Conservation (phyloP, 2,329 filamentous ascomycete genomes). For the Cercospora nicotianae region DNA sequence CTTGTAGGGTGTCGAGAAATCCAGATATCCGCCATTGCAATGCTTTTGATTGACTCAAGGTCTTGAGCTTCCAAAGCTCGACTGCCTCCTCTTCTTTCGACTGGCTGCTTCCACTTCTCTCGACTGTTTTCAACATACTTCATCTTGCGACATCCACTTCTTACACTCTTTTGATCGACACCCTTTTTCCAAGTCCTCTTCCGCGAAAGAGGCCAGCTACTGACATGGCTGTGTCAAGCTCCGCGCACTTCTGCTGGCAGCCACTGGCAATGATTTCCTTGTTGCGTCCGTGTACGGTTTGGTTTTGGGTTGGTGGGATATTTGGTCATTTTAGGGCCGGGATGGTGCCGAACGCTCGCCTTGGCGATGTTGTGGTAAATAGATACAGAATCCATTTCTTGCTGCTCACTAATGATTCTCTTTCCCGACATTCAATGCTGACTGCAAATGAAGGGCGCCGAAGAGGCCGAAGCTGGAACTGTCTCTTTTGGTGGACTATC, state of each 20-base stretch:
- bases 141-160: constrained; percentile 11
- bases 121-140: not conserved
- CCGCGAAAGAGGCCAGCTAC: constrained; percentile 16
- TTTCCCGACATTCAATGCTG: not conserved
- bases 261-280: constrained; percentile 3
- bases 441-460: not conserved
- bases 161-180: constrained; percentile 9
- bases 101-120: not conserved
- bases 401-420: not conserved
- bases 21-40: not conserved
- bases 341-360: not conserved
- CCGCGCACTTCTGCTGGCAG: constrained; percentile 11
- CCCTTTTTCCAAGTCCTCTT: constrained; percentile 19
- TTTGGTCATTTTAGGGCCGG: not conserved
- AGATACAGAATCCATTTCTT: not conserved
- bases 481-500: not conserved
- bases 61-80: not conserved
- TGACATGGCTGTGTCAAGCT: constrained; percentile 21
- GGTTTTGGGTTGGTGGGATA: not conserved
- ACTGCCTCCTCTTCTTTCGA: not conserved
- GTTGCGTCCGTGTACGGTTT: not conserved
- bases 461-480: not conserved
- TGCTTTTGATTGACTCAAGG: not conserved
- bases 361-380: not conserved
- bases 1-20: not conserved